Evolutionary conservation across 1,139 yeast species (phyloP).

Genomic region (Saccharomyces pastorianus): DNA sequence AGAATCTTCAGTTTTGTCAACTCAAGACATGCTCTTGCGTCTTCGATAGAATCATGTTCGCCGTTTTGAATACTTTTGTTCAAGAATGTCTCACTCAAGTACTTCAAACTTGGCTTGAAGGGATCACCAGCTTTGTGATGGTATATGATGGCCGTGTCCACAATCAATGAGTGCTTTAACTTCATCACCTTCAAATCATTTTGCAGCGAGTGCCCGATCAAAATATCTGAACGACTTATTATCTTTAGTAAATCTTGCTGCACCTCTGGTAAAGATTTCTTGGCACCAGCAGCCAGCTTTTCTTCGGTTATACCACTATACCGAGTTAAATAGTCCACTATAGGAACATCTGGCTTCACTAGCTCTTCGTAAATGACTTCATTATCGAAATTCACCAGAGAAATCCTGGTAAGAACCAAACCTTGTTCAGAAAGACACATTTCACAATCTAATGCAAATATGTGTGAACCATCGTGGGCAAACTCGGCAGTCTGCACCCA

Average conservation of each 20-base stretch:
- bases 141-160: constrained; percentile 59
- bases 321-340: constrained; percentile 69
- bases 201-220: constrained; percentile 69
- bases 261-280: constrained; percentile 58
- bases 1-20: constrained; percentile 59
- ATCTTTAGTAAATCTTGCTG: constrained; percentile 46
- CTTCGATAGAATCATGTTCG: constrained; percentile 87
- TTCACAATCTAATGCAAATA: constrained; percentile 87
- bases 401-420: constrained; percentile 66
- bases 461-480: constrained; percentile 49
- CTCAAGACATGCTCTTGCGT: constrained; percentile 73
- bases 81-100: constrained; percentile 52
- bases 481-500: constrained; percentile 54
- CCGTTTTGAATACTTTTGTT: constrained; percentile 53
- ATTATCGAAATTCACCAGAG: constrained; percentile 58
- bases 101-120: constrained; percentile 64
- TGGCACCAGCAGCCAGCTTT: constrained; percentile 44
- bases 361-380: constrained; percentile 58
- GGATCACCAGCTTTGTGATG: constrained; percentile 79
- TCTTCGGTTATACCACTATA: constrained; percentile 85
- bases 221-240: constrained; percentile 45
- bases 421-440: constrained; percentile 66
- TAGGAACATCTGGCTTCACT: constrained; percentile 68
- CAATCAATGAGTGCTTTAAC: constrained; percentile 52
- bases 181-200: constrained; percentile 56